Evolutionary conservation across 345 rosid genomes (phyloP).

Genomic region (Gynandropsis gynandra): DNA sequence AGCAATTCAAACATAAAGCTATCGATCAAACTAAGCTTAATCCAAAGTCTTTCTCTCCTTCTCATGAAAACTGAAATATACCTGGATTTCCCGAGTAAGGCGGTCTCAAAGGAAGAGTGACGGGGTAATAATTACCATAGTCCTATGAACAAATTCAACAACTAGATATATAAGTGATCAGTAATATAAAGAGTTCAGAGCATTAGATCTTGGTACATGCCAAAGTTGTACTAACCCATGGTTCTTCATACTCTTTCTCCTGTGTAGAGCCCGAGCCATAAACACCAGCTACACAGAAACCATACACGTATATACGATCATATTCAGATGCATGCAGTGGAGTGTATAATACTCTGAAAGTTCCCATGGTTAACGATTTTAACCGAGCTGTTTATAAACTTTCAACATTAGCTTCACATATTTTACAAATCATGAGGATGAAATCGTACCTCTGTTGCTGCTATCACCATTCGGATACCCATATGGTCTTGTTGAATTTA

Average conservation of each 20-base stretch:
- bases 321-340: background rate
- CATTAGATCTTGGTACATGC: background rate
- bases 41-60: conserved; percentile 4
- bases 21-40: background rate
- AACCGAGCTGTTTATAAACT: background rate
- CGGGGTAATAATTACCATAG: conserved; percentile 70
- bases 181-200: background rate
- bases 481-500: conserved; percentile 34
- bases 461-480: conserved; percentile 27
- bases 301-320: background rate
- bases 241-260: conserved; percentile 63
- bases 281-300: conserved; percentile 37
- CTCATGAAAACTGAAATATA: conserved; percentile 18
- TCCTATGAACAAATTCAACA: conserved; percentile 39
- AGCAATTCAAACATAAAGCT: conserved; percentile 13
- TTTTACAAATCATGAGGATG: background rate
- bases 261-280: conserved; percentile 24
- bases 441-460: conserved; percentile 19
- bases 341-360: background rate
- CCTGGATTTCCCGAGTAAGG: conserved; percentile 86
- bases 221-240: conserved; percentile 60
- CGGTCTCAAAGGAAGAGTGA: conserved; percentile 67
- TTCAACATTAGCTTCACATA: background rate
- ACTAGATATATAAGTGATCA: background rate
- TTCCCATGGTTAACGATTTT: background rate